phyloP scores from a whole-genome alignment of 2,329 filamentous ascomycete species.

The Leptographium galeiforme region DNA sequence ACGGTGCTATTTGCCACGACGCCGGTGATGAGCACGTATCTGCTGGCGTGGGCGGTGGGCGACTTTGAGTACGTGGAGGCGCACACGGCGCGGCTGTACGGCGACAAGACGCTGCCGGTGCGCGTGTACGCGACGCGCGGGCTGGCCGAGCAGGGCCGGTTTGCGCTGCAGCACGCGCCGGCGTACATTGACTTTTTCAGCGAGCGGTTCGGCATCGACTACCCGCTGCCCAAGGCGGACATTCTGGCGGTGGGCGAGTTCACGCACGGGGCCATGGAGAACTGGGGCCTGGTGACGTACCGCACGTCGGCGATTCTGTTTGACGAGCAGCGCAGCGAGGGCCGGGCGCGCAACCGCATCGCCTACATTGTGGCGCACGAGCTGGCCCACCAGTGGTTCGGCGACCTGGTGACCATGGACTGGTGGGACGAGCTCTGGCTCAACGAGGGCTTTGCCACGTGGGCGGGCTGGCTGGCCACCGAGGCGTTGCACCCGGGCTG shows the following conservation, averaged over 20 bases:
- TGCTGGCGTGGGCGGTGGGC: constrained; percentile 86
- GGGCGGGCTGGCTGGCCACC: constrained; percentile 90
- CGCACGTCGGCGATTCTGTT: constrained; percentile 92
- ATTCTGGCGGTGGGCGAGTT: constrained; percentile 89
- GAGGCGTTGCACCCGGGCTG: constrained; percentile 91
- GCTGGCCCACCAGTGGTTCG: constrained; percentile 96
- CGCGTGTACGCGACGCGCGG: constrained; percentile 92
- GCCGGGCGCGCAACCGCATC: constrained; percentile 81
- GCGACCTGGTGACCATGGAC: constrained; percentile 94
- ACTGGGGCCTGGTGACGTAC: constrained; percentile 95
- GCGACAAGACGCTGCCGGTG: constrained; percentile 64
- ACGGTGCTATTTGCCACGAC: constrained; percentile 68
- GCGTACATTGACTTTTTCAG: constrained; percentile 96
- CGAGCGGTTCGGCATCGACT: constrained; percentile 84
- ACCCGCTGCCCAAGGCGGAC: constrained; percentile 85
- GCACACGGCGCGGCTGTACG: constrained; percentile 74
- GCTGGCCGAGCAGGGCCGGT: constrained; percentile 82
- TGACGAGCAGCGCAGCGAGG: constrained; percentile 82
- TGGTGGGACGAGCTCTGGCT: constrained; percentile 98
- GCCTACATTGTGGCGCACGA: constrained; percentile 98
- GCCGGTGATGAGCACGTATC: constrained; percentile 83
- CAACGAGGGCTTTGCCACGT: constrained; percentile 95
- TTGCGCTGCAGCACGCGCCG: constrained; percentile 80
- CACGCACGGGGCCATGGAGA: constrained; percentile 80
- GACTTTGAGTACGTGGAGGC: constrained; percentile 96